A percentile compares a stretch with the other conserved stretches of the same genome.
These are phyloP conservation scores for Caryopteris hybrid DNA, from an alignment of 305 asterid genomes.

Conservation along the genomic window DNA sequence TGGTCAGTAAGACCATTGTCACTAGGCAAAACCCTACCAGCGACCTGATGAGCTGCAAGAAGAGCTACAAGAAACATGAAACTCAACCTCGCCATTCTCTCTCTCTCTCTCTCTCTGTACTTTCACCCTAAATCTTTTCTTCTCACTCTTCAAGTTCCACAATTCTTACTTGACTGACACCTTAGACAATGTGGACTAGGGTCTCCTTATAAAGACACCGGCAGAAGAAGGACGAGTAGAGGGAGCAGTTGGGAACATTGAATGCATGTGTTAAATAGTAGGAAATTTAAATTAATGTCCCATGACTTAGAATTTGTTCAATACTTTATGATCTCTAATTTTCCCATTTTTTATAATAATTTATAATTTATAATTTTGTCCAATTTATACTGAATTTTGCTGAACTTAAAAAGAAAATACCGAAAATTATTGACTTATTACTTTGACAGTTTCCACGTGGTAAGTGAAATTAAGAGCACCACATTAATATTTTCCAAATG, in stretches of 20 bases:
- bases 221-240: background rate
- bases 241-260: slow-evolving; percentile 22
- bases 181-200: background rate
- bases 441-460: no score
- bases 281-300: no score
- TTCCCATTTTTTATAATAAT: no score
- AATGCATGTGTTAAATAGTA: slow-evolving; percentile 17
- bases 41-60: slow-evolving; percentile 21
- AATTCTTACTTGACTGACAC: background rate
- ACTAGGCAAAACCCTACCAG: slow-evolving; percentile 37
- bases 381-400: no score
- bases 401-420: no score
- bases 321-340: no score
- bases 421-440: no score
- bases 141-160: background rate
- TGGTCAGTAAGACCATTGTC: slow-evolving; percentile 31
- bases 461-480: no score
- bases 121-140: background rate
- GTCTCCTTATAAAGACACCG: slow-evolving; percentile 18
- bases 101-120: background rate
- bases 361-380: no score
- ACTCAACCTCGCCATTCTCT: slow-evolving; percentile 31
- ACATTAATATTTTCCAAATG: no score
- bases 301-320: no score
- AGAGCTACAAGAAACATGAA: slow-evolving; percentile 27